These are phyloP conservation scores for Melaleuca alternifolia DNA, from an alignment of 345 rosid species.

Conservation along the genomic window DNA sequence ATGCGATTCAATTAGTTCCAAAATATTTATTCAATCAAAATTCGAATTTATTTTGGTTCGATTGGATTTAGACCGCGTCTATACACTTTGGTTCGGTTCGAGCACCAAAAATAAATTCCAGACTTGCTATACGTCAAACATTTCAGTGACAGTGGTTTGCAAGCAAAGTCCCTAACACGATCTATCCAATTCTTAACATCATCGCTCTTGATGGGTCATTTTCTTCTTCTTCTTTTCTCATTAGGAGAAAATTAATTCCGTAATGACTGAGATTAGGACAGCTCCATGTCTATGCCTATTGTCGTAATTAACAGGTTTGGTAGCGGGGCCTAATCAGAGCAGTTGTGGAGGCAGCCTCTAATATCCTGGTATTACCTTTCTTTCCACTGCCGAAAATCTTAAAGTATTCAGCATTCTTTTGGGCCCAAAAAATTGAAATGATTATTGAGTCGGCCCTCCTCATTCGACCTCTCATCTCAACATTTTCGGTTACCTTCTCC, in stretches of 20 bases:
- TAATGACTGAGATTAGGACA: neutral
- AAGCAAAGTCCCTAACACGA: neutral
- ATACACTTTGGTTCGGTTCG: rapidly evolving
- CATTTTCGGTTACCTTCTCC: neutral
- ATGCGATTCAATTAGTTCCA: neutral
- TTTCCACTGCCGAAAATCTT: neutral
- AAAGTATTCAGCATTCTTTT: neutral
- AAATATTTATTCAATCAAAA: neutral
- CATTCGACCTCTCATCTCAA: neutral
- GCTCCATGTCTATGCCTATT: neutral
- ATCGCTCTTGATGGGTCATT: neutral
- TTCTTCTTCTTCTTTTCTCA: neutral
- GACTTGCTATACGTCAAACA: neutral
- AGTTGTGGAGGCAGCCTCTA: neutral
- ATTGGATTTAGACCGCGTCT: neutral
- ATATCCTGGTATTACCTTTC: neutral
- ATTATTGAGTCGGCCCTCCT: neutral
- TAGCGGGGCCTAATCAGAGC: neutral
- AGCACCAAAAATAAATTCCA: neutral
- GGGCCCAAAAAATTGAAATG: neutral
- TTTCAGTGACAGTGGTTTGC: neutral
- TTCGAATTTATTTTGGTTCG: neutral
- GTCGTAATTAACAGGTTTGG: neutral
- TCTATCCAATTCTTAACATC: neutral
- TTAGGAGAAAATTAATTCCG: neutral